Evolutionary conservation across 1,139 yeast genomes (phyloP), one percentile per base, ranked within the genome.

Genomic region (Pneumocystis jirovecii): DNA sequence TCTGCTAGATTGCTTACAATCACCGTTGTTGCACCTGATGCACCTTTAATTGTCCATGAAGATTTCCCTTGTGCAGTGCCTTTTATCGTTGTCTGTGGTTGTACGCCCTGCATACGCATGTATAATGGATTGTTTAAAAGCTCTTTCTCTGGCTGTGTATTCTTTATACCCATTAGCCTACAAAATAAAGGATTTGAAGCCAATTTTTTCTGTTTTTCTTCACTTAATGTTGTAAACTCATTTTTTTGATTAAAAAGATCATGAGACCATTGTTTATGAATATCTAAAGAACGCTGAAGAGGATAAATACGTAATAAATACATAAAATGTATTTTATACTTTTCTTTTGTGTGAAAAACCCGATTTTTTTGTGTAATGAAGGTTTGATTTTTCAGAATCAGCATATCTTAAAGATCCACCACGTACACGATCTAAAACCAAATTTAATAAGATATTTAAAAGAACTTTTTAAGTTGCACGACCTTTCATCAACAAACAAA

Each of bases 1-100:
- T 62, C 50, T 8, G 71, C 71, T 17, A 70, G 63, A 61, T 70
- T 70, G 15, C 61, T 40, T 21, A 69, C 66, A 63, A 66, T 44
- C 29, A 69, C 69, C 40, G 63, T 63, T 8, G 70, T 60, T 39
- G 57, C 40, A 21, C 66, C 66, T 31, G 65, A 65, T 66, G 56
- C 21, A 8, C 69, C 69, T 60, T 63, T 65, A 57, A 68, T 68
- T 21, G 65, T 66, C 60, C 66, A 65, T 50, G 42, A 34, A 15
- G 31, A n/a, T 15, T 60, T 66, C 60, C 34, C 57, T 25, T 50
- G 57, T 12, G 34, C 57, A 4, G 57, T 25, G 3, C 34, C 34
- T 50, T 50, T 50, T 25, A 50, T 50, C 21, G 17, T 17, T 19
- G n/a, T 25, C 2, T 21, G 34, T 10, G 66, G 31, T 37, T 67